Evolutionary conservation across 306 rosid genomes (phyloP).

Genomic region (Cucurbita pepo): DNA sequence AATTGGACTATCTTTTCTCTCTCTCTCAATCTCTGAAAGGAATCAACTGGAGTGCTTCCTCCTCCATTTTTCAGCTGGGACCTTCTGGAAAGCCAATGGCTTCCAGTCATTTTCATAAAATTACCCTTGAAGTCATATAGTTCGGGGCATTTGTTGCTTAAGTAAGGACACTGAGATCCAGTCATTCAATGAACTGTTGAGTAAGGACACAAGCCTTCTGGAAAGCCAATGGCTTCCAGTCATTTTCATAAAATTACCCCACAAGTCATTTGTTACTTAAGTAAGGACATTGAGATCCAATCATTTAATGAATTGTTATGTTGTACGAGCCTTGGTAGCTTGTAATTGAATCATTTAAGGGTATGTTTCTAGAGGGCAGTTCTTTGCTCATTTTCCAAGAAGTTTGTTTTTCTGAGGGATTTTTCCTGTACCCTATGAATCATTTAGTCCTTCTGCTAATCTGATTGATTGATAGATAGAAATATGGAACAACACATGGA

Average conservation of each 20-base stretch:
- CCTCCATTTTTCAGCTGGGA: background rate
- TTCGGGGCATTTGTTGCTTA: background rate
- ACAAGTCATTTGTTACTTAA: background rate
- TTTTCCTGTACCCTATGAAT: background rate
- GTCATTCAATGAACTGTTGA: background rate
- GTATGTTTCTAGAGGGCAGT: background rate
- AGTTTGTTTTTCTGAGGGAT: background rate
- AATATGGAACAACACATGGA: background rate
- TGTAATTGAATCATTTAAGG: background rate
- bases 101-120: background rate
- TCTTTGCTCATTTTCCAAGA: background rate
- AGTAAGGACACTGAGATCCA: background rate
- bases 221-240: background rate
- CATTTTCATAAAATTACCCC: background rate
- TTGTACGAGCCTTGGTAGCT: background rate
- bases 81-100: background rate
- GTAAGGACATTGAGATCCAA: background rate
- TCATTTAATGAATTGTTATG: background rate
- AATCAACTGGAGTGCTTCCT: background rate
- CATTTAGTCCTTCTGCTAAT: background rate
- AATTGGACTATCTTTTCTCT: background rate
- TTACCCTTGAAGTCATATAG: background rate
- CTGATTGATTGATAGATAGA: background rate
- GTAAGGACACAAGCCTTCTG: background rate
- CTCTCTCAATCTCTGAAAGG: background rate